Base-by-base conservation (phyloP, 306 rosid species). In the Chamaecrista fasciculata region DNA sequence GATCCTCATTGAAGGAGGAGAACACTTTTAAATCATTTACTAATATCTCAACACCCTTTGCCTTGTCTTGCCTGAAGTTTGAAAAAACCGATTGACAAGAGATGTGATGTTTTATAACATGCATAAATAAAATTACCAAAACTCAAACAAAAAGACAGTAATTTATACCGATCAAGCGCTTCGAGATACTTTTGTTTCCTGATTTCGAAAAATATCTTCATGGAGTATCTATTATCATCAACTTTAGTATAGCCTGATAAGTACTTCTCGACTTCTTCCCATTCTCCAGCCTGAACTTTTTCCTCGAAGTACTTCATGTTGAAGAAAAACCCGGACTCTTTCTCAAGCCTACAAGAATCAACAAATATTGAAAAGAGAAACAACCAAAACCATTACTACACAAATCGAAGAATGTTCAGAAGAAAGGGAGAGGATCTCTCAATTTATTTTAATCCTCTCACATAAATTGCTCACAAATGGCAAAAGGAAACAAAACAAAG, bases 221-320 rank as follows among this genome's bases (percentile, higher is more conserved):
- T 84, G 1, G 97, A 89, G 82, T 87, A 85, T 89, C 95, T 79
- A 81, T 92, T 92, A 79, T 92, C 96, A 61, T 89, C 94, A 33
- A 85, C 90, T 85, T 87, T 92, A 50, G 96, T 89, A 77, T 74
- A 92, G 64, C 97, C 97, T 6, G 91, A 48, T 20, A 92, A 71
- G 70, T 92, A 92, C 87, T 85, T 85, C 73, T 92, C 97, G 53
- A 89, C 92, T 76, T 92, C 97, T 9, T 92, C 96, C 97, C 97
- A 92, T 69, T 83, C 95, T 40, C 97, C 97, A 16, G 87, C 87
- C 84, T 78, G 94, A 79, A 92, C 89, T 84, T 83, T 87, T 60
- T 89, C 97, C 80, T 89, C 97, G 51, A 92, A 92, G 86, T 89
- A 92, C 79, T 87, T 89, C 87, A 85, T 74, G 81, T 92, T 85